Conservation (phyloP, 2,329 filamentous ascomycete species). For the Rhynchosporium graminicola region DNA sequence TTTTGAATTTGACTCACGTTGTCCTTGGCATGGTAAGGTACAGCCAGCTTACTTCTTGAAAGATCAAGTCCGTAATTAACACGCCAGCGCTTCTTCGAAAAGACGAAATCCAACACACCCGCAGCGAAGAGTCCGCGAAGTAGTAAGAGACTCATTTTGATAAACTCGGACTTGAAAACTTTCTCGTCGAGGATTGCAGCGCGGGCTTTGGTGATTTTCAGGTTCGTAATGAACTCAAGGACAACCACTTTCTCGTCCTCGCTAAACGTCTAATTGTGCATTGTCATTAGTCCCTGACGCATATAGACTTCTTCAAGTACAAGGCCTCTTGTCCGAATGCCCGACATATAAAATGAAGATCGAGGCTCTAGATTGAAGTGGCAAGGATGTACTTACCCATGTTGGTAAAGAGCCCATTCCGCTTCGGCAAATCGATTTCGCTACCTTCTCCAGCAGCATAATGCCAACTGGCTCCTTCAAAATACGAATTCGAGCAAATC, state of each 20-base stretch:
- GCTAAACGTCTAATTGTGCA: constrained; percentile 2
- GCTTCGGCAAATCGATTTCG: constrained; percentile 44
- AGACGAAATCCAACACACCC: constrained; percentile 54
- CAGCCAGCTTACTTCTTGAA: constrained; percentile 51
- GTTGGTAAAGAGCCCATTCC: constrained; percentile 49
- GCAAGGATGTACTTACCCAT: constrained; percentile 12
- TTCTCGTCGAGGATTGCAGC: constrained; percentile 17
- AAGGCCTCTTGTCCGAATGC: too few relatives aligned
- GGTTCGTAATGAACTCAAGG: constrained; percentile 48
- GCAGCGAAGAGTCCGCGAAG: constrained; percentile 57
- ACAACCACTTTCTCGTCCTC: constrained; percentile 40
- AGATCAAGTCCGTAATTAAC: constrained; percentile 63
- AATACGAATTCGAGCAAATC: constrained; percentile 53
- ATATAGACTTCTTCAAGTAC: not conserved
- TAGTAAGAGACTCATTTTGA: constrained; percentile 46
- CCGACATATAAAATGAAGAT: not conserved
- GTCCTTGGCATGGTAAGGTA: constrained; percentile 63
- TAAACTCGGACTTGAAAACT: constrained; percentile 36
- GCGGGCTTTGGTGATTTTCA: constrained; percentile 17
- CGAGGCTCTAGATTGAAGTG: not conserved
- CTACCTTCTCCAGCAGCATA: constrained; percentile 41
- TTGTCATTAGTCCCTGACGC: not conserved
- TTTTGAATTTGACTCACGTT: constrained; percentile 27
- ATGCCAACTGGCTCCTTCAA: constrained; percentile 42
- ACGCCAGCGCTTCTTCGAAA: constrained; percentile 61